A percentile compares a stretch with the other conserved stretches of the same genome.
phyloP scores from a whole-genome alignment of 2,329 filamentous ascomycete species.

The Didymellaceae sp. region DNA sequence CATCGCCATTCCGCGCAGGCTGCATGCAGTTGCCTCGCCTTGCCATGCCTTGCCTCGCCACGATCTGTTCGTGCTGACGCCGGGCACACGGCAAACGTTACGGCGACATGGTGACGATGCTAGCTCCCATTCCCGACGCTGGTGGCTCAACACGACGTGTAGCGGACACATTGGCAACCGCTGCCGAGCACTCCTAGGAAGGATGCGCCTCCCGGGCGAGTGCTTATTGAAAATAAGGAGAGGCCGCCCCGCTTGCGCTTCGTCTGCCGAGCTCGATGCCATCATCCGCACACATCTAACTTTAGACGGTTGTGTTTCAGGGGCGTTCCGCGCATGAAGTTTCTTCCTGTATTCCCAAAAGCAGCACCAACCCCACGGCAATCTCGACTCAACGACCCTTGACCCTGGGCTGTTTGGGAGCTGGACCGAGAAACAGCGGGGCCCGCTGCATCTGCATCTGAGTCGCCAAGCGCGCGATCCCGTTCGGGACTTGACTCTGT shows the following conservation, averaged over 20 bases:
- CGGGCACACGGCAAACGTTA: slow-evolving; percentile 21
- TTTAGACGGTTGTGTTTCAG: slow-evolving; percentile 16
- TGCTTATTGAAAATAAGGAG: slow-evolving; percentile 20
- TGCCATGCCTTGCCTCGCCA: background rate
- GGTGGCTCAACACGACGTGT: slow-evolving; percentile 19
- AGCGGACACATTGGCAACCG: slow-evolving; percentile 20
- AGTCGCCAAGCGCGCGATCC: slow-evolving; percentile 2
- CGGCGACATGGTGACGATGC: slow-evolving; percentile 13
- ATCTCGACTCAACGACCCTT: slow-evolving; percentile 5
- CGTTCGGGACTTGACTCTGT: slow-evolving; percentile 5
- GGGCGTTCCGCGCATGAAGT: slow-evolving; percentile 12
- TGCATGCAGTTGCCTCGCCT: slow-evolving; percentile 11
- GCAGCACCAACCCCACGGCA: slow-evolving; percentile 18
- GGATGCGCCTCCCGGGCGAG: background rate
- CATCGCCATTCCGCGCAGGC: slow-evolving; percentile 7
- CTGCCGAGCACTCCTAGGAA: slow-evolving; percentile 12
- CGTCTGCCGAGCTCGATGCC: slow-evolving; percentile 4
- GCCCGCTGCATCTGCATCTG: background rate
- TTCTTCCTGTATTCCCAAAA: slow-evolving; percentile 11
- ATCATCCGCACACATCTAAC: slow-evolving; percentile 15
- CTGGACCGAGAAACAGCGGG: slow-evolving; percentile 6
- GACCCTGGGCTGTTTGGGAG: slow-evolving; percentile 1
- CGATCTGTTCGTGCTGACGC: slow-evolving; percentile 8
- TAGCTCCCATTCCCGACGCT: slow-evolving; percentile 5
- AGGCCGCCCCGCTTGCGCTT: slow-evolving; percentile 3